Conservation (phyloP, 495 filamentous ascomycete species). For the Alectoria sarmentosa region DNA sequence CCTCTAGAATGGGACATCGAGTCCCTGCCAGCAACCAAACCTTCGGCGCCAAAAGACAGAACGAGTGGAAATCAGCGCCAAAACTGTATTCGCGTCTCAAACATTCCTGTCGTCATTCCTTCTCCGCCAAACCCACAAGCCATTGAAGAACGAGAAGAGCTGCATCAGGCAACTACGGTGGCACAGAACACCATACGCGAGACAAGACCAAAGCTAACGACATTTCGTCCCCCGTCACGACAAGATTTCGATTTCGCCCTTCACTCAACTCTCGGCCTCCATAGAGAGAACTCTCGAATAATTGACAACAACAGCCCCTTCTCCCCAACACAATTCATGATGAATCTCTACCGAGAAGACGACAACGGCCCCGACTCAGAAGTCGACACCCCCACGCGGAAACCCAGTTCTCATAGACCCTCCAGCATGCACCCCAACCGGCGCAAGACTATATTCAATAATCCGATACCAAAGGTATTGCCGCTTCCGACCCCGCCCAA, state of each 20-base stretch:
- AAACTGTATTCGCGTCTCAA: conserved; percentile 45
- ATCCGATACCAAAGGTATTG: not conserved
- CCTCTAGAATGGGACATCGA: conserved; percentile 14
- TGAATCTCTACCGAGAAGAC: conserved; percentile 1
- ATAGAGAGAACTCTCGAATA: not conserved
- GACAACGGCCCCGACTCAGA: conserved; percentile 4
- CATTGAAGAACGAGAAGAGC: conserved; percentile 35
- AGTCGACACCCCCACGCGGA: conserved; percentile 17
- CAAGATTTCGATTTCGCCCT: conserved; percentile 25
- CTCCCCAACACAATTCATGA: not conserved
- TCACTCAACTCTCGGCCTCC: conserved; percentile 11
- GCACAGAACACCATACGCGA: not conserved
- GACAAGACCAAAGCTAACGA: not conserved
- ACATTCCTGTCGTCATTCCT: conserved; percentile 38
- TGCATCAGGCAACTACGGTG: not conserved
- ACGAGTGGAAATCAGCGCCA: conserved; percentile 43
- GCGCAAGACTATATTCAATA: conserved; percentile 13
- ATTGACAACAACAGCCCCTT: conserved; percentile 5
- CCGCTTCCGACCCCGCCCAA: not conserved
- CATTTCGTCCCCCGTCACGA: conserved; percentile 12
- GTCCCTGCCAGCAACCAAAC: conserved; percentile 2
- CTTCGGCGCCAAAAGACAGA: conserved; percentile 7
- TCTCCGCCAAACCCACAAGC: conserved; percentile 30
- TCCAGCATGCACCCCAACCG: conserved; percentile 9
- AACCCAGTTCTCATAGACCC: conserved; percentile 6